These are phyloP conservation scores for Fusarium sp. DNA, from an alignment of 2,329 filamentous ascomycete species.

Conservation along the genomic window DNA sequence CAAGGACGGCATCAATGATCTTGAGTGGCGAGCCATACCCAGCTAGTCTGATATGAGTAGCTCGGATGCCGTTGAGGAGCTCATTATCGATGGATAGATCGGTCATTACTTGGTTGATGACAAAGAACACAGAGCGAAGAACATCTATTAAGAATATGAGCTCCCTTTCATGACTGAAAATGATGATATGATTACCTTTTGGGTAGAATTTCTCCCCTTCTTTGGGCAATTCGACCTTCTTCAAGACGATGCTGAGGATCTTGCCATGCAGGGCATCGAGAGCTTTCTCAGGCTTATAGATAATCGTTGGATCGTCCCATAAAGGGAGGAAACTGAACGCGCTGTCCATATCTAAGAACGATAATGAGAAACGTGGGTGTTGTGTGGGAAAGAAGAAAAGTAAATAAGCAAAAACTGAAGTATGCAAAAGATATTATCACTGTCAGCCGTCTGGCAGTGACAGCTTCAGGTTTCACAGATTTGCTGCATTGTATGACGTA, in stretches of 20 bases:
- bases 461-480: neutral
- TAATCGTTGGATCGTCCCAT: constrained; percentile 29
- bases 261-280: constrained; percentile 2
- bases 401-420: neutral
- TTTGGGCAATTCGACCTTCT: neutral
- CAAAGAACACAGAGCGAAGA: neutral
- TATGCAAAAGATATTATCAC: neutral
- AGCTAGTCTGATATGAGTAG: neutral
- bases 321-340: constrained; percentile 37
- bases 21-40: neutral
- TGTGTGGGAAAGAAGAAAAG: neutral
- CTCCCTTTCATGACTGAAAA: neutral
- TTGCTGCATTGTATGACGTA: neutral
- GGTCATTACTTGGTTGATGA: neutral
- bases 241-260: neutral
- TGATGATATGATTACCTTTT: neutral
- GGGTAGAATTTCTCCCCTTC: neutral
- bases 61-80: neutral
- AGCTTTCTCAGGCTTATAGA: constrained; percentile 12
- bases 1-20: constrained; percentile 1
- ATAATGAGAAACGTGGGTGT: neutral
- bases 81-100: constrained; percentile 5
- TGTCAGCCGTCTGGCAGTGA: neutral
- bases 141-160: neutral
- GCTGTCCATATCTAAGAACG: constrained; percentile 30